Evolutionary conservation across 331 rosid species (phyloP).

Genomic region (Dryas integrifolia): DNA sequence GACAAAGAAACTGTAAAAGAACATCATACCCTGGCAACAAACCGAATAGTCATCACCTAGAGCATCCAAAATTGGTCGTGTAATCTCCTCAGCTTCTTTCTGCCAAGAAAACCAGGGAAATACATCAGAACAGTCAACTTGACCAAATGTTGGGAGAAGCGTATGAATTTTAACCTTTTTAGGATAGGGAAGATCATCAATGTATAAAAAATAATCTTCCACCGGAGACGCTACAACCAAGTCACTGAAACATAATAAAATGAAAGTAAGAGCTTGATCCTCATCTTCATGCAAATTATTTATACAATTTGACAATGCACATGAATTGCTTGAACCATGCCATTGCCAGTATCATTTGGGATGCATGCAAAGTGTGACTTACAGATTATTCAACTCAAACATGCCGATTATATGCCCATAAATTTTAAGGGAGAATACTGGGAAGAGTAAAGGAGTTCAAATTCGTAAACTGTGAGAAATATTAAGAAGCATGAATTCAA

Average conservation of each 20-base stretch:
- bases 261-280: constrained; percentile 7
- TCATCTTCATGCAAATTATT: background rate
- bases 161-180: constrained; percentile 55
- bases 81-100: constrained; percentile 69
- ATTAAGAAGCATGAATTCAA: constrained; percentile 17
- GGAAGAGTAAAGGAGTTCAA: constrained; percentile 51
- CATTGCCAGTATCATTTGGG: constrained; percentile 5
- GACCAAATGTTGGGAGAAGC: constrained; percentile 9
- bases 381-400: constrained; percentile 98
- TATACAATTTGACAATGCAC: background rate
- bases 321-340: background rate
- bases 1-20: constrained; percentile 15
- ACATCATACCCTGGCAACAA: constrained; percentile 73
- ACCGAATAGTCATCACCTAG: constrained; percentile 84
- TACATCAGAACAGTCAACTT: constrained; percentile 12
- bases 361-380: constrained; percentile 33
- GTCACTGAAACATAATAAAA: constrained; percentile 61
- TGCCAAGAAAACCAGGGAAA: constrained; percentile 37
- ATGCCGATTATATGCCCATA: constrained; percentile 93
- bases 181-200: constrained; percentile 61
- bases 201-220: constrained; percentile 85
- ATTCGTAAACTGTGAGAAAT: constrained; percentile 5
- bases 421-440: constrained; percentile 90
- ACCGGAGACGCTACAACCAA: constrained; percentile 93
- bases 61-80: constrained; percentile 70